Evolutionary conservation across 306 rosid genomes (phyloP).

Genomic region (Macrotyloma uniflorum): DNA sequence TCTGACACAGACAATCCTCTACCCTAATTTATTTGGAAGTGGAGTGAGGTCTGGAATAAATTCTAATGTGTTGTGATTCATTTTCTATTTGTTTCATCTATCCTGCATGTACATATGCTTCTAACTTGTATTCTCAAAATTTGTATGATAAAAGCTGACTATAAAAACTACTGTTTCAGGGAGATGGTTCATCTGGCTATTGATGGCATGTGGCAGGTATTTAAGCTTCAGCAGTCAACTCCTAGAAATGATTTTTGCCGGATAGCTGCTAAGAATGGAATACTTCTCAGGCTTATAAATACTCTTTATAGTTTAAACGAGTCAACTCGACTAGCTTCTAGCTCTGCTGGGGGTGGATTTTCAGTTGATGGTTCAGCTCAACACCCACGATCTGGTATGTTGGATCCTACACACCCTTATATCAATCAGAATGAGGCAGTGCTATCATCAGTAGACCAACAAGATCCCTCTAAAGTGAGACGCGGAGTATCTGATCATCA

Average conservation of each 20-base stretch:
- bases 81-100: slow-evolving; percentile 3
- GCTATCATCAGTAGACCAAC: slow-evolving; percentile 62
- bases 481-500: slow-evolving; percentile 76
- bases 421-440: slow-evolving; percentile 66
- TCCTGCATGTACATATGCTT: not conserved
- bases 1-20: not conserved
- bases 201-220: slow-evolving; percentile 99
- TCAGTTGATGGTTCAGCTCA: slow-evolving; percentile 71
- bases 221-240: slow-evolving; percentile 96
- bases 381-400: slow-evolving; percentile 80
- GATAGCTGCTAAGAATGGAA: slow-evolving; percentile 94
- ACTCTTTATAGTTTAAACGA: slow-evolving; percentile 96
- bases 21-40: not conserved
- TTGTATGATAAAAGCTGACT: slow-evolving; percentile 35
- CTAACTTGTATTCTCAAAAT: slow-evolving; percentile 19
- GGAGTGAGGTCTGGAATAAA: not conserved
- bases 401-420: slow-evolving; percentile 69
- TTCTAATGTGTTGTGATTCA: not conserved
- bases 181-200: slow-evolving; percentile 99
- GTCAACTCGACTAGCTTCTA: slow-evolving; percentile 91
- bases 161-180: slow-evolving; percentile 57
- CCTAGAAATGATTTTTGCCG: slow-evolving; percentile 96
- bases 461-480: slow-evolving; percentile 64
- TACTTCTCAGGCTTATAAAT: slow-evolving; percentile 93
- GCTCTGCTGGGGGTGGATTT: slow-evolving; percentile 79